These are phyloP conservation scores for Blastomyces silverae DNA, from an alignment of 2,329 filamentous ascomycete species.

Conservation along the genomic window DNA sequence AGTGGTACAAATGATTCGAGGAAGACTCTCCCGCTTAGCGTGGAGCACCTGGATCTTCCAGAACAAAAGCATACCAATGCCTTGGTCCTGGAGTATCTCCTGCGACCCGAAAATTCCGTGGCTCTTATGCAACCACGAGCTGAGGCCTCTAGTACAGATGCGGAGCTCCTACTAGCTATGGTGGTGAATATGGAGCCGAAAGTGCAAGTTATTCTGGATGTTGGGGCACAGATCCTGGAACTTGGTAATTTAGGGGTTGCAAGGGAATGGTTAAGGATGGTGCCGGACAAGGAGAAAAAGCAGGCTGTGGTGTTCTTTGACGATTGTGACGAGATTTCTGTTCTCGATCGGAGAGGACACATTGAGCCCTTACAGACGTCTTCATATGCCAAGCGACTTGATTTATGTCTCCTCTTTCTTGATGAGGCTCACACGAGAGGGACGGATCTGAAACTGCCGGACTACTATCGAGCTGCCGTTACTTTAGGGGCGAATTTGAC, in stretches of 20 bases:
- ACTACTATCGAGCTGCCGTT: conserved; percentile 55
- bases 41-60: conserved; percentile 51
- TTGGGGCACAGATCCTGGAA: conserved; percentile 64
- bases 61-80: conserved; percentile 61
- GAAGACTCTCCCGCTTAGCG: conserved; percentile 50
- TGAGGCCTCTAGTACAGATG: conserved; percentile 18
- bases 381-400: conserved; percentile 51
- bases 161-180: conserved; percentile 42
- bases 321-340: conserved; percentile 28
- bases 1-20: conserved; percentile 62
- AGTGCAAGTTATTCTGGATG: conserved; percentile 59
- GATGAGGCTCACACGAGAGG: conserved; percentile 66
- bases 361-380: conserved; percentile 48
- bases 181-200: conserved; percentile 37
- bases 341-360: conserved; percentile 27
- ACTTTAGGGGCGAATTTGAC: conserved; percentile 59
- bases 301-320: conserved; percentile 53
- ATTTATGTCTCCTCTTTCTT: conserved; percentile 58
- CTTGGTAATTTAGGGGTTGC: conserved; percentile 53
- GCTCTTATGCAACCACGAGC: conserved; percentile 18
- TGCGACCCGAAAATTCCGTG: conserved; percentile 47
- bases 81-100: conserved; percentile 53
- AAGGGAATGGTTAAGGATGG: conserved; percentile 45
- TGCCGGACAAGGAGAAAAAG: conserved; percentile 17
- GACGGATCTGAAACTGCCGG: conserved; percentile 58